These are phyloP conservation scores for Stephanodiscus triporus DNA, from an alignment of 108 stramenopile species.

Conservation along the genomic window DNA sequence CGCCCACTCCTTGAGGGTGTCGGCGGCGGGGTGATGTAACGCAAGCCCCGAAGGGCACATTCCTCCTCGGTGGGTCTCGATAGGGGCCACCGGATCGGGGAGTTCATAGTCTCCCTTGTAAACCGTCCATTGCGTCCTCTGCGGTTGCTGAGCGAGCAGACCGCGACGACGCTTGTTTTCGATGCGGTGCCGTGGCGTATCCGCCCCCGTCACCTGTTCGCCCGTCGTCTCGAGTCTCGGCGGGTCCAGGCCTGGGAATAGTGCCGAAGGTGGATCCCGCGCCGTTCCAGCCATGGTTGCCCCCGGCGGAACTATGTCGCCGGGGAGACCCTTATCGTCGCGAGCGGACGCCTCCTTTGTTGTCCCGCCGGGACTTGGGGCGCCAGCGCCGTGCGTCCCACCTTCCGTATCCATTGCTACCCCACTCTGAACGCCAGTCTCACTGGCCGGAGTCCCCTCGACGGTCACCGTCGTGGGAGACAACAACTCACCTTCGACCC, in stretches of 20 bases:
- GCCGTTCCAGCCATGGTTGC: no score
- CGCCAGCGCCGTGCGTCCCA: no score
- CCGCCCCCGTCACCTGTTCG: constrained; percentile 2
- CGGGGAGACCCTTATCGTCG: no score
- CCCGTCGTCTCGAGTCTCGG: neutral
- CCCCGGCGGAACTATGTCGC: no score
- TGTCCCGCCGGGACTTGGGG: no score
- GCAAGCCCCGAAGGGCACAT: constrained; percentile 4
- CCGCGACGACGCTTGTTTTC: neutral
- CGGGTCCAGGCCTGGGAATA: neutral
- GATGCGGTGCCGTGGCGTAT: neutral
- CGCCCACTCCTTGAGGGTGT: constrained; percentile 4
- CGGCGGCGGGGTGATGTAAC: constrained; percentile 4
- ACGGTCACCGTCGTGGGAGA: neutral
- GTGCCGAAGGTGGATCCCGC: neutral
- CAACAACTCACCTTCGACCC: neutral
- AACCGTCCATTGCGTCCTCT: neutral
- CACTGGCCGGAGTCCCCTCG: neutral
- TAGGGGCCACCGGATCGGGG: constrained; percentile 3
- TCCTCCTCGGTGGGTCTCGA: neutral
- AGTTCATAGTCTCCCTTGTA: constrained; percentile 2
- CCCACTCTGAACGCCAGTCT: neutral
- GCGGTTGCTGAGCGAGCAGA: neutral
- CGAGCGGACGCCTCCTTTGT: no score
- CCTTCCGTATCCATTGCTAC: no score